These are phyloP conservation scores for Eucalyptus marginata DNA, from an alignment of 345 rosid species.

Conservation along the genomic window DNA sequence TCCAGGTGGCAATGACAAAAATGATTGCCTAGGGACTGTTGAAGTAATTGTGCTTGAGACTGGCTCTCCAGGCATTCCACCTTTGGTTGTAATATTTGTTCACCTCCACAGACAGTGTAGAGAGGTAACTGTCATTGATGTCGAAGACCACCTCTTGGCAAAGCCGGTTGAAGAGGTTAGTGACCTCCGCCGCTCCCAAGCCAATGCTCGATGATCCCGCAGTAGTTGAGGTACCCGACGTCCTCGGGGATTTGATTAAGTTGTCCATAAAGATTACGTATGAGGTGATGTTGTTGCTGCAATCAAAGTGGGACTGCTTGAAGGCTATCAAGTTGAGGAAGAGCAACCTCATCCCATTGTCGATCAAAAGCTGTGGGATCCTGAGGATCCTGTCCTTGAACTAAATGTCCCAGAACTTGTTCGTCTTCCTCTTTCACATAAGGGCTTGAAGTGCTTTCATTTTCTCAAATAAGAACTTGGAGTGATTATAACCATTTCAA, in stretches of 20 bases:
- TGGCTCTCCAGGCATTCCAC: constrained; percentile 77
- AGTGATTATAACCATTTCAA: no score
- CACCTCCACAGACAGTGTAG: constrained; percentile 43
- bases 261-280: constrained; percentile 85
- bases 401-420: constrained; percentile 59
- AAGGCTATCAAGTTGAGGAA: constrained; percentile 82
- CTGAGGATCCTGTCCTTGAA: constrained; percentile 57
- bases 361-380: constrained; percentile 66
- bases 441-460: no score
- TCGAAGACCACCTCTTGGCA: constrained; percentile 85
- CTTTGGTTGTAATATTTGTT: constrained; percentile 50
- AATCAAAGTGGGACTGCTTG: constrained; percentile 66
- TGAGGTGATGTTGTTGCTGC: constrained; percentile 65
- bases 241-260: constrained; percentile 67
- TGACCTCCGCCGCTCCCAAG: constrained; percentile 78
- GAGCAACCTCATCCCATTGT: constrained; percentile 73
- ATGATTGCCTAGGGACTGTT: constrained; percentile 35
- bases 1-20: constrained; percentile 30
- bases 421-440: no score
- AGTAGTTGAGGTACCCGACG: constrained; percentile 64
- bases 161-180: constrained; percentile 67
- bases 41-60: no score
- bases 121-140: constrained; percentile 53
- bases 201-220: constrained; percentile 72
- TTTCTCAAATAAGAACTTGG: no score